These are phyloP conservation scores for Avena insularis DNA, from an alignment of 176 grass and related monocot genomes.

Conservation along the genomic window DNA sequence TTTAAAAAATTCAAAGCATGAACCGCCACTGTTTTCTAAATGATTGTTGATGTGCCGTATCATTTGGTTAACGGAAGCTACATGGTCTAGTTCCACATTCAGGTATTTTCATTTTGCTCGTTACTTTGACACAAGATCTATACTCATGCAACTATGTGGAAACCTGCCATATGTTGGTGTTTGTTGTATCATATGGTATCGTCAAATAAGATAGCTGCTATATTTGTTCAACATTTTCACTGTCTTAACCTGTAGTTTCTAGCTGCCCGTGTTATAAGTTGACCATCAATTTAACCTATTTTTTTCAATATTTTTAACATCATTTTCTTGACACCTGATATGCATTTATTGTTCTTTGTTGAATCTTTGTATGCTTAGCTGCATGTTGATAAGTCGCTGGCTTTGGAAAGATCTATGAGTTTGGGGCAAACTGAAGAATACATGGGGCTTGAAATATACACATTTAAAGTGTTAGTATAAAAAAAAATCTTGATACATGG, in stretches of 20 bases:
- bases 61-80: no score
- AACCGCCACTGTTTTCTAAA: not conserved
- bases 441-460: no score
- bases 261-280: not conserved
- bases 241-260: not conserved
- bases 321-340: slow-evolving; percentile 28
- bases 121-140: no score
- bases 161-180: slow-evolving; percentile 55
- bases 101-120: no score
- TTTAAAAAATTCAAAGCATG: not conserved
- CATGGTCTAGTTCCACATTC: slow-evolving; percentile 69
- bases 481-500: no score
- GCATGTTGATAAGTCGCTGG: slow-evolving; percentile 47
- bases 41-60: slow-evolving; percentile 11
- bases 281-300: not conserved
- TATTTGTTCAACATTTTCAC: slow-evolving; percentile 22
- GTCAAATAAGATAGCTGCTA: slow-evolving; percentile 61
- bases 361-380: slow-evolving; percentile 73
- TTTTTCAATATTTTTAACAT: not conserved
- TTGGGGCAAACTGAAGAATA: no score
- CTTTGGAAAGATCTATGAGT: no score
- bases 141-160: no score
- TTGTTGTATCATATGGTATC: slow-evolving; percentile 73
- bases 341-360: slow-evolving; percentile 24
- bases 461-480: no score